Percentiles rank a stretch among this genome's conserved stretches.
Evolutionary conservation across 2,329 filamentous ascomycete species (phyloP).

Genomic region (Trichoderma sp.): DNA sequence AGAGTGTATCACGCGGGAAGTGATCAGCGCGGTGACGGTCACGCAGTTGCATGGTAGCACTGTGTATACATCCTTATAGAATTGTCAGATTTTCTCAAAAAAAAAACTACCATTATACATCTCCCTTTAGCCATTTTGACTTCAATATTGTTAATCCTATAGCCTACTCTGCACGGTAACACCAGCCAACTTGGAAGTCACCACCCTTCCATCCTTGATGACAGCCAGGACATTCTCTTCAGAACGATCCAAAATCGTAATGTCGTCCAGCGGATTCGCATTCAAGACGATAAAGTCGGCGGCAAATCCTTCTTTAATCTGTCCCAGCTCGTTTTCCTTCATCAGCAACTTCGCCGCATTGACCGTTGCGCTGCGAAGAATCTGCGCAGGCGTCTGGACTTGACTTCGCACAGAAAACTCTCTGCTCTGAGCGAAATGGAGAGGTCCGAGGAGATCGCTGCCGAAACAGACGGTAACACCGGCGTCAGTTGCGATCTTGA

Average conservation of each 20-base stretch:
- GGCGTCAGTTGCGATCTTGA: slow-evolving; percentile 48
- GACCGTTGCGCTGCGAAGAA: slow-evolving; percentile 35
- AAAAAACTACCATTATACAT: not conserved
- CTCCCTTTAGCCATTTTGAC: too few relatives aligned
- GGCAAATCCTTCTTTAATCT: slow-evolving; percentile 46
- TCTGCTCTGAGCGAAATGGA: slow-evolving; percentile 30
- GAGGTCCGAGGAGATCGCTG: slow-evolving; percentile 35
- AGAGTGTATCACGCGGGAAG: slow-evolving; percentile 4
- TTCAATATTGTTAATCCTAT: not conserved
- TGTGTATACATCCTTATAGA: not conserved
- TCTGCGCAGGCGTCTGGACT: slow-evolving; percentile 23
- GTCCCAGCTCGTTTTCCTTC: slow-evolving; percentile 44
- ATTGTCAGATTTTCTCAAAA: not conserved
- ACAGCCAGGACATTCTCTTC: slow-evolving; percentile 48
- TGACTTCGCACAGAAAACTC: slow-evolving; percentile 31
- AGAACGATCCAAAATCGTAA: slow-evolving; percentile 26
- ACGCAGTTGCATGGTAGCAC: slow-evolving; percentile 5
- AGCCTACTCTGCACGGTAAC: not conserved
- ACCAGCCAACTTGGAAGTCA: not conserved
- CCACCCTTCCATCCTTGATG: slow-evolving; percentile 47
- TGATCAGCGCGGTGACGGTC: slow-evolving; percentile 6
- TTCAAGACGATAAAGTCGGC: slow-evolving; percentile 44
- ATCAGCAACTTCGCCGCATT: slow-evolving; percentile 49
- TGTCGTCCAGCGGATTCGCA: slow-evolving; percentile 3
- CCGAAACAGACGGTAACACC: slow-evolving; percentile 55